These are phyloP conservation scores for Posidonia australis DNA, from an alignment of 106 monocot genomes.

Conservation along the genomic window DNA sequence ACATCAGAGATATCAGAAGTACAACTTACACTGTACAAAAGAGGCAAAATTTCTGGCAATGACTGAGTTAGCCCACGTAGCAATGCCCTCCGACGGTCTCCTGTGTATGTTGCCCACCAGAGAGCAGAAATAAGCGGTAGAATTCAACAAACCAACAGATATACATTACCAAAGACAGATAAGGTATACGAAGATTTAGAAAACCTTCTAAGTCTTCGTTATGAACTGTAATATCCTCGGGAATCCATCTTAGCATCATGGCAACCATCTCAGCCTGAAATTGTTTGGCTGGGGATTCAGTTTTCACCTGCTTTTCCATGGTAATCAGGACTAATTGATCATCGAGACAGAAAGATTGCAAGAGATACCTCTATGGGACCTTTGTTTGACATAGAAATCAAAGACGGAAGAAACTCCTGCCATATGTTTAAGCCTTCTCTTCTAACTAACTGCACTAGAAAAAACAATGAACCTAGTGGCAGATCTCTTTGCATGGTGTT, in stretches of 20 bases:
- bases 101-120: conserved; percentile 24
- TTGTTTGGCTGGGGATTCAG: no score
- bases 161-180: not conserved
- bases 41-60: conserved; percentile 77
- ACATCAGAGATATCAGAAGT: not conserved
- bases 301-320: not conserved
- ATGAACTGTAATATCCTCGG: conserved; percentile 99
- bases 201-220: conserved; percentile 98
- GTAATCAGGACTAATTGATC: not conserved
- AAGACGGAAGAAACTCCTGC: conserved; percentile 74
- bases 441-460: conserved; percentile 52
- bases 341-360: not conserved
- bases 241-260: conserved; percentile 98
- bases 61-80: conserved; percentile 88
- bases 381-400: conserved; percentile 65
- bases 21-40: conserved; percentile 66
- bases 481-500: not conserved
- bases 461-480: conserved; percentile 4
- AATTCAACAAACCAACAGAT: not conserved
- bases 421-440: conserved; percentile 76
- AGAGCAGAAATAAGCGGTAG: not conserved
- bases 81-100: conserved; percentile 71
- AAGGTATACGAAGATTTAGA: not conserved
- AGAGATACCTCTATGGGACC: conserved; percentile 72
- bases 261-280: conserved; percentile 87